Percentiles rank a stretch among this genome's conserved stretches.
These are phyloP conservation scores for Pyronema domesticum DNA, from an alignment of 495 filamentous ascomycete species.

Conservation along the genomic window DNA sequence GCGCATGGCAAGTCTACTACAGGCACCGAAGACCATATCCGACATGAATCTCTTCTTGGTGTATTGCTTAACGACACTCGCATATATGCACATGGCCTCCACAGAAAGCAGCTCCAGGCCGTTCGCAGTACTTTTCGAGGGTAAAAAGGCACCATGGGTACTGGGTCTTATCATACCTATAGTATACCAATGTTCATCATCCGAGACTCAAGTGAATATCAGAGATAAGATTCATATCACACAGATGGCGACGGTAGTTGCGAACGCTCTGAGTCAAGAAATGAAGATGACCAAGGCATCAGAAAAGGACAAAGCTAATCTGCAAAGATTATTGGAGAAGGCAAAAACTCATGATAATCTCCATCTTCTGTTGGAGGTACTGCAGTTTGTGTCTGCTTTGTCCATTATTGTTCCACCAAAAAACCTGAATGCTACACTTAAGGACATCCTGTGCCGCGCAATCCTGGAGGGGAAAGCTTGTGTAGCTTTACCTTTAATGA, in stretches of 20 bases:
- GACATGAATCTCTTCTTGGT: conserved; percentile 16
- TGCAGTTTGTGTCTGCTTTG: neutral
- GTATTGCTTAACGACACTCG: conserved; percentile 14
- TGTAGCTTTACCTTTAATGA: neutral
- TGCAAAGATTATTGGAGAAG: conserved; percentile 17
- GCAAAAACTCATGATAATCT: neutral
- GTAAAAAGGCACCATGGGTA: conserved; percentile 19
- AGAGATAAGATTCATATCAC: conserved; percentile 15
- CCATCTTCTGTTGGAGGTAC: neutral
- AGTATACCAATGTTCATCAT: conserved; percentile 16
- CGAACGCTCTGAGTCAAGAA: conserved; percentile 11
- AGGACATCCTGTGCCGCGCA: neutral
- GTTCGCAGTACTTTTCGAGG: conserved; percentile 11
- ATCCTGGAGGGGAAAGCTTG: neutral
- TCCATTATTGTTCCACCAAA: neutral
- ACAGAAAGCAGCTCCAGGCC: conserved; percentile 4
- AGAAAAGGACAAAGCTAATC: conserved; percentile 7
- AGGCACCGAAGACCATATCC: neutral
- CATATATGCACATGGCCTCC: conserved; percentile 3
- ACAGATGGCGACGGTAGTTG: conserved; percentile 16
- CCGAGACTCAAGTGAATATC: neutral
- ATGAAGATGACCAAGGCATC: conserved; percentile 9
- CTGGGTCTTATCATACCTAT: conserved; percentile 18
- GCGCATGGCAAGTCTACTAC: conserved; percentile 18
- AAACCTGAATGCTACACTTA: neutral